A percentile compares a stretch with the other conserved stretches of the same genome.
Evolutionary conservation across 2,329 filamentous ascomycete species (phyloP).

Genomic region (Polychaeton citri): DNA sequence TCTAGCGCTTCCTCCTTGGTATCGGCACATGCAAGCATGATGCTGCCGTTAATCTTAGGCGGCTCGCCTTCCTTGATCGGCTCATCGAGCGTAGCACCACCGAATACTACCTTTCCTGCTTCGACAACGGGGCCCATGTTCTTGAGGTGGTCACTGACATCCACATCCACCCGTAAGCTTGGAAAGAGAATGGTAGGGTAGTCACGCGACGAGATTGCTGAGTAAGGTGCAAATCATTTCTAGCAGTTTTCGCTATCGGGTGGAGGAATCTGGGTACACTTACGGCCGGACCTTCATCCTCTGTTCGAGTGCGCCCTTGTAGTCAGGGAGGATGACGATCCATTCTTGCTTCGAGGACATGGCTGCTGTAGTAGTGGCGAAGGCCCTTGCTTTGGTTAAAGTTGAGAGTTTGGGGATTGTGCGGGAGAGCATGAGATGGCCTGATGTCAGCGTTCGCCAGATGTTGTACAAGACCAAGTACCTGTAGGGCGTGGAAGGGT

Average conservation of each 20-base stretch:
- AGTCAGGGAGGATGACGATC: conserved; percentile 37
- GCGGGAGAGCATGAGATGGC: neutral
- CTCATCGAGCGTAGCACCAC: conserved; percentile 55
- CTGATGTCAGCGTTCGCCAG: too few species aligned
- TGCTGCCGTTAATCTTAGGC: conserved; percentile 61
- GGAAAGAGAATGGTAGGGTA: too few species aligned
- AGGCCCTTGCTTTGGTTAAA: conserved; percentile 3
- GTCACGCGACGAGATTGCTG: too few species aligned
- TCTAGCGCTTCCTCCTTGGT: conserved; percentile 57
- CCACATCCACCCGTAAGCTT: too few species aligned
- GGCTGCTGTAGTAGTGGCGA: conserved; percentile 9
- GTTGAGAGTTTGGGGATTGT: neutral
- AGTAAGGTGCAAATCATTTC: neutral
- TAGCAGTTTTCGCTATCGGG: neutral
- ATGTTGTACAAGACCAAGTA: too few species aligned
- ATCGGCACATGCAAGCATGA: conserved; percentile 52
- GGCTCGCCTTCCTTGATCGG: conserved; percentile 49
- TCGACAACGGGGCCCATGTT: conserved; percentile 40
- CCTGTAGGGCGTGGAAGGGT: too few species aligned
- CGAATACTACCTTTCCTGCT: conserved; percentile 48
- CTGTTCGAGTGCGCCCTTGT: conserved; percentile 26
- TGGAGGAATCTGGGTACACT: conserved; percentile 7
- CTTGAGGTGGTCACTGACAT: conserved; percentile 39
- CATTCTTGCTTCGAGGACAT: conserved; percentile 32
- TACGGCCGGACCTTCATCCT: conserved; percentile 30